Evolutionary conservation across 805 yeast genomes (phyloP).

Genomic region (Cyberlindnera veronae): DNA sequence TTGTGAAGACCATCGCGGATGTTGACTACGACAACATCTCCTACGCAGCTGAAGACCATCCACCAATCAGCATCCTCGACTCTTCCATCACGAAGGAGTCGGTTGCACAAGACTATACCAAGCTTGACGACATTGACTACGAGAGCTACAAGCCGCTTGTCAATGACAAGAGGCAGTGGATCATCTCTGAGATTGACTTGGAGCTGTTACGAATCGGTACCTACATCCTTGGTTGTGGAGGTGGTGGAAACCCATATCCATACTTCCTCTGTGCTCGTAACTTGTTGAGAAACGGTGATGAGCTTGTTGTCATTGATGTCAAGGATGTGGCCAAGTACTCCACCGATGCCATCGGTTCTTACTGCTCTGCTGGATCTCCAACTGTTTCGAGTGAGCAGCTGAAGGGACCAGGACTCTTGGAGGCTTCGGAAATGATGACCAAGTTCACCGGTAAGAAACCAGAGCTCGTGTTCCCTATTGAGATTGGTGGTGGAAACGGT

Average conservation of each 20-base stretch:
- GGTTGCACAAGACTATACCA: constrained; percentile 2
- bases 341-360: constrained; percentile 30
- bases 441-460: constrained; percentile 29
- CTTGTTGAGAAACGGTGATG: constrained; percentile 33
- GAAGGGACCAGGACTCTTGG: constrained; percentile 31
- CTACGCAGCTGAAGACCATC: constrained; percentile 8
- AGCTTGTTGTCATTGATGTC: constrained; percentile 33
- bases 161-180: constrained; percentile 25
- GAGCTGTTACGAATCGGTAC: constrained; percentile 42
- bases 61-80: constrained; percentile 2
- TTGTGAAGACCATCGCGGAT: constrained; percentile 21
- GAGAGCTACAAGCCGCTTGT: constrained; percentile 16
- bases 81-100: constrained; percentile 6
- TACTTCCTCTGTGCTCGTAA: constrained; percentile 34
- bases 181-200: constrained; percentile 30
- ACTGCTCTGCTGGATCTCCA: constrained; percentile 28
- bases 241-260: constrained; percentile 48
- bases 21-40: constrained; percentile 25
- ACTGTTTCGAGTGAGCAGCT: constrained; percentile 30
- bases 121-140: constrained; percentile 26
- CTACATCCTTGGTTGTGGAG: constrained; percentile 49
- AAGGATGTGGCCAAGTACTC: constrained; percentile 10
- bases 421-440: constrained; percentile 27
- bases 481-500: constrained; percentile 46
- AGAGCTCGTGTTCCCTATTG: constrained; percentile 36